Evolutionary conservation across 345 rosid species (phyloP), one percentile per base, ranked within the genome.

Genomic region (Salix purpurea): DNA sequence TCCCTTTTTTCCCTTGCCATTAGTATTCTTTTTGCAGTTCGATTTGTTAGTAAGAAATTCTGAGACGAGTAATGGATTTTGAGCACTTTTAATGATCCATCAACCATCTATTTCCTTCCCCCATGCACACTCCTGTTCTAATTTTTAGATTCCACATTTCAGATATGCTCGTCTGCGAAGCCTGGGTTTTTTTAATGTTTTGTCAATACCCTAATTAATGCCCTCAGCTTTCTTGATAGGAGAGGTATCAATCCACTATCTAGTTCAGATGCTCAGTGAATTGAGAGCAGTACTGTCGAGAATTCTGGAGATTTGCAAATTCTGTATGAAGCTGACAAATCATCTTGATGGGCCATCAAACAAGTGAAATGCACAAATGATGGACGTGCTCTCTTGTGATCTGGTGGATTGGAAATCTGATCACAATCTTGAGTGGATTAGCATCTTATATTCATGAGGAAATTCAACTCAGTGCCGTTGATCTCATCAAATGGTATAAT

Each of bases 1-100:
- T 75, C 65, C 66, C 26, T 36, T 70, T 72, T 70, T 21, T 74
- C 67, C 67, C 68, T 54, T 64, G 70, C 78, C 74, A 26, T 76
- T 83, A 87, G 81, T 75, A 86, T 88, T 86, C 87, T 90, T 90
- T 88, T 90, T 90, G 91, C 87, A 87, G 91, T 86, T 83, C 75
- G 75, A 74, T 83, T 84, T 87, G 84, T 81, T 84, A 61, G 76
- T 73, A 80, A 77, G 83, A 32, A 81, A 65, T 74, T 83, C 79
- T 77, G 48, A 84, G 50, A 78, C 72, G 68, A 84, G 86, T 83
- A 79, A 79, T 84, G 88, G 77, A 83, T 75, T 81, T 81, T 75
- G 58, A 81, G 72, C 69, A 77, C 40, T 75, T 74, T 67, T 72
- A 67, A 18, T 78, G 67, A 28, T 32, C 69, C 61, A 11, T 24